Base-by-base conservation (phyloP, 1,284 basidiomycete genomes). In the Heterobasidion annosum region DNA sequence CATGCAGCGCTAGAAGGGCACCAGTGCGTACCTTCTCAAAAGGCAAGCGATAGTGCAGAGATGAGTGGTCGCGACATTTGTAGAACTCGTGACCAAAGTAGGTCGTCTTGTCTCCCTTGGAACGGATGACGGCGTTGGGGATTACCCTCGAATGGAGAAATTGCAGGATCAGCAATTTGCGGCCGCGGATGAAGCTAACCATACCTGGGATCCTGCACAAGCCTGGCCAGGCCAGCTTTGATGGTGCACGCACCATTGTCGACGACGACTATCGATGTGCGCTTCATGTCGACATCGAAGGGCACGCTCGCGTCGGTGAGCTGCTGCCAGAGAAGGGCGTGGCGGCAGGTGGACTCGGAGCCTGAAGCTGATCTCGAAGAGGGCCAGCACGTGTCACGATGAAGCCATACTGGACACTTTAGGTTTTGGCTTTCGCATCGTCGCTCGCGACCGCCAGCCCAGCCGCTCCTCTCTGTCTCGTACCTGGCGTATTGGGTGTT, bases 221-320 rank as follows among this genome's bases (percentile, higher is more conserved):
- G 44, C n/a, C 65, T 62, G 13, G 74, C 69, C 15, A 79, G 65
- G n/a, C 89, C 87, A 9, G 81, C 78, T 66, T 95, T 96, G 68
- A 95, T 84, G 2, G 79, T 81, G 53, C 78, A 82, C 9, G 82
- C 93, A 46, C 93, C 93, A 68, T 95, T 96, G 66, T 95, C 93
- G 46, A 94, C 75, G 8, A 94, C 75, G 56, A 93, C 72, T 15
- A 82, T 74, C 2, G 75, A 67, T 42, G 68, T 54, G 45, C 68
- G 59, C 42, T 69, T 64, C 77, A 79, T 79, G 40, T 19, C 16
- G 12, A 15, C 10, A 32, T 19, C 16, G 15, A 34, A 32, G 25
- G 25, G 4, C 25, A 3, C 25, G 25, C 25, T 25, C 25, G 25
- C 4, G 25, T 25, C 25, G 25, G 25, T 25, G 25, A 25, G 25